Percentiles rank a stretch among this genome's conserved stretches.
Conservation (phyloP, 495 filamentous ascomycete species). For the Clavariopsis aquatica region DNA sequence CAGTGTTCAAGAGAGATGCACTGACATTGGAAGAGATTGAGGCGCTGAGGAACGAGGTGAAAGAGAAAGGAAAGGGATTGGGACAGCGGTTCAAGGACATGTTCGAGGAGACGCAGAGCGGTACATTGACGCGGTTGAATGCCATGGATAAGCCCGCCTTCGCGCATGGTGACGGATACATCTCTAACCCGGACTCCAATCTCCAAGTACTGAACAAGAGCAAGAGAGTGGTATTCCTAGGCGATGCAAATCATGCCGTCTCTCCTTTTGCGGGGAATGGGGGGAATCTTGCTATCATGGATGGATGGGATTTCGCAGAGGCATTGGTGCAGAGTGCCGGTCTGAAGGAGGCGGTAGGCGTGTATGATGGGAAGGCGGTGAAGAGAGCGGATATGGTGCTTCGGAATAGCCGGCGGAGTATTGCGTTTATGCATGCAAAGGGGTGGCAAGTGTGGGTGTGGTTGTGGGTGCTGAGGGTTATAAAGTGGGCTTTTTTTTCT, state of each 20-base stretch:
- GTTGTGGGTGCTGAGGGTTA: constrained; percentile 7
- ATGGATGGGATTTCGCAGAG: constrained; percentile 23
- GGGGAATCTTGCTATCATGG: constrained; percentile 45
- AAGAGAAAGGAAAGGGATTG: constrained; percentile 4
- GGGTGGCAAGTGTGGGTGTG: background rate
- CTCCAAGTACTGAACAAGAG: background rate
- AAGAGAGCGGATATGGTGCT: constrained; percentile 11
- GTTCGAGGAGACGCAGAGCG: constrained; percentile 6
- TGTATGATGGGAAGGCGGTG: constrained; percentile 11
- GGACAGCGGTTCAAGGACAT: constrained; percentile 16
- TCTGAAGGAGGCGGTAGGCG: background rate
- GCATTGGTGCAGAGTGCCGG: background rate
- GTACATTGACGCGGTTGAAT: constrained; percentile 14
- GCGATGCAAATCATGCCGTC: constrained; percentile 51
- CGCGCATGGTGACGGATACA: background rate
- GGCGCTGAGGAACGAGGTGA: background rate
- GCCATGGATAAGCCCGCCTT: constrained; percentile 23
- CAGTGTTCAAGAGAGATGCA: constrained; percentile 2
- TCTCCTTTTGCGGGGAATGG: constrained; percentile 51
- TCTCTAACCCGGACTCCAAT: background rate
- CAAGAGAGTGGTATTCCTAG: constrained; percentile 46
- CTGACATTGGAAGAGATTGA: constrained; percentile 1
- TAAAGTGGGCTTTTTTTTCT: constrained; percentile 18
- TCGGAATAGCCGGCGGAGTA: background rate
- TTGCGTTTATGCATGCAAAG: constrained; percentile 2